Base-by-base conservation (phyloP, 345 rosid genomes). In the Lepidium sativum region DNA sequence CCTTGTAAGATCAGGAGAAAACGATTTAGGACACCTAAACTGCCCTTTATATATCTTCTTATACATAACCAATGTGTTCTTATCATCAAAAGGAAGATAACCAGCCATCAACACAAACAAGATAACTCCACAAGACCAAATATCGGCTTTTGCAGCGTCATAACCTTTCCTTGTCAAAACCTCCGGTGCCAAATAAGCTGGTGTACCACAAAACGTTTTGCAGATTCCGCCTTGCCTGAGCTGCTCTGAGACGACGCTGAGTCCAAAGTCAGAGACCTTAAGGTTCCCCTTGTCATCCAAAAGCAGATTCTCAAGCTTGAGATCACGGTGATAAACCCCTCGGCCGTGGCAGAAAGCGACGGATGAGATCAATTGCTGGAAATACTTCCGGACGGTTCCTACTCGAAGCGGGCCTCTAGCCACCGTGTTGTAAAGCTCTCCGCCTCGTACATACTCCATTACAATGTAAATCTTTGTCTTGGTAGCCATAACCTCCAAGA, bases 121-220 rank as follows among this genome's bases (percentile, higher is more conserved):
- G 70, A 92, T 82, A 31, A 92, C 82, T 11, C 97, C 98, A 27
- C 97, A 87, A 0, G 98, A 86, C 98, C 98, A 89, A 6, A 89
- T 81, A 56, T 92, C 98, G 5, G 86, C 90, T 79, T 89, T 92
- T 6, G 94, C 88, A 2, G 88, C 98, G 17, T 92, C 96, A 41
- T 92, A 92, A 0, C 98, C 98, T 54, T 67, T 84, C 74, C 86
- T 54, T 6, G 80, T 74, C 63, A 91, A 63, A 13, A 91, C 95
- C 84, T 91, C 98, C 6, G 98, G 96, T 4, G 98, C 91, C 9
- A 85, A 76, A 58, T 83, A 85, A 29, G 87, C 86, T 0, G 91
- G 91, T 12, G 91, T 85, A 44, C 98, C 98, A 8, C 96, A 91
- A 50, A 86, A 86, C 7, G 98, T 91, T 17, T 88, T 84, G 25